Percentiles rank a stretch among this genome's conserved stretches.
Evolutionary conservation across 192 early-diverging fungal species (phyloP).

Genomic region (Thamnidium elegans): DNA sequence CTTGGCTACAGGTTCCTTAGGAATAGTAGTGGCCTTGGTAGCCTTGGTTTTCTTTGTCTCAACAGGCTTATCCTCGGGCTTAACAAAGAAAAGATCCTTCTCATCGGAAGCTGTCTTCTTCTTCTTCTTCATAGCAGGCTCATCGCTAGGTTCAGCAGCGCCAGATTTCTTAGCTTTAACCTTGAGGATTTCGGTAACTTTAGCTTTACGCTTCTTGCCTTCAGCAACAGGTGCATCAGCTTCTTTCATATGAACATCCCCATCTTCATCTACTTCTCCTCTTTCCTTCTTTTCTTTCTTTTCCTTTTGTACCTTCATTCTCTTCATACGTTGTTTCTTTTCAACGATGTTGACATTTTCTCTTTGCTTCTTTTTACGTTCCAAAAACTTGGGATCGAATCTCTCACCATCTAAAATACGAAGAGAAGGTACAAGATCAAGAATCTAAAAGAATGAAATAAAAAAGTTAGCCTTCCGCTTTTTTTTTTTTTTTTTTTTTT

Average conservation of each 20-base stretch:
- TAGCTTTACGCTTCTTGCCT: conserved; percentile 28
- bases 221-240: background rate
- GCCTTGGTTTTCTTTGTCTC: conserved; percentile 31
- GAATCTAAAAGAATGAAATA: conserved; percentile 31
- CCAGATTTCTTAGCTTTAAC: conserved; percentile 1
- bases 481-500: background rate
- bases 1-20: background rate
- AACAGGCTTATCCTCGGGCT: conserved; percentile 26
- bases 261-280: conserved; percentile 31
- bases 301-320: conserved; percentile 45
- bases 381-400: conserved; percentile 70
- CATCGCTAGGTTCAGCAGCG: conserved; percentile 21
- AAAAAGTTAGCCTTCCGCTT: background rate
- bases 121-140: conserved; percentile 12
- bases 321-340: conserved; percentile 41
- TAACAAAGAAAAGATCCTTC: conserved; percentile 33
- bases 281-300: conserved; percentile 41
- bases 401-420: conserved; percentile 72
- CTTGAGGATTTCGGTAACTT: background rate
- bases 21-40: background rate
- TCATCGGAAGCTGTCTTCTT: conserved; percentile 34
- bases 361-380: conserved; percentile 62
- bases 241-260: conserved; percentile 21
- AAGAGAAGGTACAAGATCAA: conserved; percentile 58
- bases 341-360: conserved; percentile 38